These are phyloP conservation scores for Candida sanyaensis DNA, from an alignment of 1,139 yeast species.

Conservation along the genomic window DNA sequence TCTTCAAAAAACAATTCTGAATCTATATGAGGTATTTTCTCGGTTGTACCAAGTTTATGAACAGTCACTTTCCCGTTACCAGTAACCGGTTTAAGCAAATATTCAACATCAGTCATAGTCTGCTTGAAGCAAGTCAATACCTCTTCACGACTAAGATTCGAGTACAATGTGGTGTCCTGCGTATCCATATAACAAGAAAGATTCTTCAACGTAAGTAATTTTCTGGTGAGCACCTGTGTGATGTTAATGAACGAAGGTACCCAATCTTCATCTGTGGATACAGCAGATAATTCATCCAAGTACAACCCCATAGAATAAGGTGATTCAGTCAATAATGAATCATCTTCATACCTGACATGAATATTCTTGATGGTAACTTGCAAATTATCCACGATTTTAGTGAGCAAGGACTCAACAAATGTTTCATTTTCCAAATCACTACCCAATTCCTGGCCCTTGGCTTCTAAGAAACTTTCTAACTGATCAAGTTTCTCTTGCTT, in stretches of 20 bases:
- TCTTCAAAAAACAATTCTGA: conserved; percentile 84
- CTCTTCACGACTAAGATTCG: conserved; percentile 41
- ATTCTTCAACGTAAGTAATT: conserved; percentile 73
- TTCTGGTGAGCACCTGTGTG: conserved; percentile 67
- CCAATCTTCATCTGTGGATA: conserved; percentile 88
- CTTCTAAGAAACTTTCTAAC: conserved; percentile 59
- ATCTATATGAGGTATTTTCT: conserved; percentile 67
- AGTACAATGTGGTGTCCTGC: conserved; percentile 50
- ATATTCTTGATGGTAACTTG: conserved; percentile 93
- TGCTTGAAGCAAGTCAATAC: conserved; percentile 42
- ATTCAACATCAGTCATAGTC: conserved; percentile 49
- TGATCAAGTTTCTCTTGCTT: conserved; percentile 70
- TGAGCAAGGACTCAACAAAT: conserved; percentile 82
- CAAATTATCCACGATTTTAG: conserved; percentile 88
- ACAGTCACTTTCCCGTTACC: conserved; percentile 84
- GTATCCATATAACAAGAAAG: conserved; percentile 89
- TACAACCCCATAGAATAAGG: conserved; percentile 88
- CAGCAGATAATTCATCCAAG: conserved; percentile 84
- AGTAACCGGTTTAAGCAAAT: conserved; percentile 80
- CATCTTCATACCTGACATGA: conserved; percentile 90
- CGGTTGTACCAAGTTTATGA: conserved; percentile 76
- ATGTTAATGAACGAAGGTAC: conserved; percentile 80
- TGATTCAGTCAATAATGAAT: conserved; percentile 57
- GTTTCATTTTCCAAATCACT: conserved; percentile 62
- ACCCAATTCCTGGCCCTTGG: conserved; percentile 39